A percentile compares a stretch with the other conserved stretches of the same genome.
These are phyloP conservation scores for Trichoderma endophyticum DNA, from an alignment of 2,329 filamentous ascomycete species.

Conservation along the genomic window DNA sequence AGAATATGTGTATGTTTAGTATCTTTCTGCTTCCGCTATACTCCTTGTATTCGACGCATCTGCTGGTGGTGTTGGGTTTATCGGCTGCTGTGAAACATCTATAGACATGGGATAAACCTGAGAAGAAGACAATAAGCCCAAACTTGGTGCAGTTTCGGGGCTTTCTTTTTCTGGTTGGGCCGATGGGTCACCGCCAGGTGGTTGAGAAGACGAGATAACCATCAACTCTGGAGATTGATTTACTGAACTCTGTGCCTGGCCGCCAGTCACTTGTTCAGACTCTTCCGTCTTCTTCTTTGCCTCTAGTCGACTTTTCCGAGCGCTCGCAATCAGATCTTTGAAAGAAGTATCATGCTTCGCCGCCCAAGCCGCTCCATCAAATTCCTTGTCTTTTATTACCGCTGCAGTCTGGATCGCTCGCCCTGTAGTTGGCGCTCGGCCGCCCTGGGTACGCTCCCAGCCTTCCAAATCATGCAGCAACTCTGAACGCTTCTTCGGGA, in stretches of 20 bases:
- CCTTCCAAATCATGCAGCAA: constrained; percentile 74
- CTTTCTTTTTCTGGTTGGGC: neutral
- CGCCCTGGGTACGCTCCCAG: constrained; percentile 84
- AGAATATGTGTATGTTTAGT: neutral
- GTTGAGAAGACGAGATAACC: neutral
- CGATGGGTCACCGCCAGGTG: neutral
- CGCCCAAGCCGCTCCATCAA: constrained; percentile 76
- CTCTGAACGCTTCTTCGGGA: constrained; percentile 66
- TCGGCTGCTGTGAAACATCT: neutral
- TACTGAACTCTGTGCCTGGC: neutral
- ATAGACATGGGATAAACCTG: neutral
- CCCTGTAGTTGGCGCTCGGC: constrained; percentile 45
- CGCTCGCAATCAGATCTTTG: constrained; percentile 73
- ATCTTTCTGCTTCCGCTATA: neutral
- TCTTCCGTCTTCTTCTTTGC: constrained; percentile 32
- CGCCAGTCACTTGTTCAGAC: neutral
- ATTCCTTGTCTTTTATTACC: constrained; percentile 79
- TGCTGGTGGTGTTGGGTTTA: neutral
- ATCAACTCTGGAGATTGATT: neutral
- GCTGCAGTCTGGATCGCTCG: constrained; percentile 37
- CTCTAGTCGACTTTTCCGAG: constrained; percentile 54
- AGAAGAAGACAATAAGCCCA: neutral
- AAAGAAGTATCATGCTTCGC: constrained; percentile 72
- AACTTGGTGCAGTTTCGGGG: neutral
- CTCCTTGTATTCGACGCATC: neutral